Base-by-base conservation (phyloP, 2,329 filamentous ascomycete genomes). In the Emmonsiellopsis sp. region DNA sequence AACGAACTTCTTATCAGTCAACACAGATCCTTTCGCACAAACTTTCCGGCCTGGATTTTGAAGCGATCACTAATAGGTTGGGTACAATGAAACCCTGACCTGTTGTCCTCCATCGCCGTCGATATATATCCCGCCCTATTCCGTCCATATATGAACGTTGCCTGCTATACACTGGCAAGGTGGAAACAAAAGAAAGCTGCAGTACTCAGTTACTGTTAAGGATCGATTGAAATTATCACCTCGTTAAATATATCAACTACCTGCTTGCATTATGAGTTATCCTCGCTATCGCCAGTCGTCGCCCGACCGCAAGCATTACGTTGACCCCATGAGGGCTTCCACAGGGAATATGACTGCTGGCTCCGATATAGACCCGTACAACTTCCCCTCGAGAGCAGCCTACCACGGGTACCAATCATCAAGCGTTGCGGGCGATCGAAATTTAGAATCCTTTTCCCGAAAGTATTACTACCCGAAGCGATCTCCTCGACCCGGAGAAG, bases 281-380 rank as follows among this genome's bases (percentile, higher is more conserved):
- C 59, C 60, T 46, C 63, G 65, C 53, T 63, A 67, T 54, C 69
- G 70, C 30, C 63, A 63, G 54, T 57, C 65, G 26, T 72, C 70
- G 34, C 68, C 71, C 11, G 61, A 61, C 3, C 59, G 62, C 51
- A 62, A 62, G 30, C 64, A 65, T 54, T 56, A 67, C 56, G 59
- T 63, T 48, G 70, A 72, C 47, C 69, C 70, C 31, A 63, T 68
- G 62, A 67, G 70, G 41, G 65, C 70, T 32, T 73, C 72, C 15
- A 73, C 70, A 6, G 70, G 70, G 38, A 71, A 65, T 45, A 65
- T 73, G 42, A 61, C 67, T 47, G 60, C 66, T 40, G 63, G 58
- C 47, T 65, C 69, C 9, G 63, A 66, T 43, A 62, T 64, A 52
- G 68, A 73, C 49, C 59, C 63, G 5, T 69, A 70, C 51, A 61